Percentiles rank a stretch among this genome's conserved stretches.
Conservation (phyloP, 805 yeast species). For the Monosporozyma yasuniensis region DNA sequence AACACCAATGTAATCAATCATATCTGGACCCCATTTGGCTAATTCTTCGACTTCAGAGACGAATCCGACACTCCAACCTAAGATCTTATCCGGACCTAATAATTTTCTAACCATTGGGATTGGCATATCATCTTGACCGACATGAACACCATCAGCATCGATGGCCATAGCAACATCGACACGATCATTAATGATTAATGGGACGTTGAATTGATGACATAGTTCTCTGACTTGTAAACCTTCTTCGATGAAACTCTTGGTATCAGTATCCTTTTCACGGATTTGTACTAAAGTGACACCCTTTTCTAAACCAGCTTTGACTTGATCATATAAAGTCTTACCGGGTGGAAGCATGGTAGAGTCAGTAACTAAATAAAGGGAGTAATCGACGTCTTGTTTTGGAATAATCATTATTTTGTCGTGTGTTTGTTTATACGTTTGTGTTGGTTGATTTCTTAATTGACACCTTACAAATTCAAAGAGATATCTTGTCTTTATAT, state of each 20-base stretch:
- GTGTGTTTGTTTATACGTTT: background rate
- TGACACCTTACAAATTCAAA: too few relatives aligned
- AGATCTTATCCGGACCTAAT: constrained; percentile 63
- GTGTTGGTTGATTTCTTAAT: background rate
- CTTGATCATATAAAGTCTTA: constrained; percentile 48
- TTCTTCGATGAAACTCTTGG: constrained; percentile 53
- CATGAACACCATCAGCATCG: constrained; percentile 86
- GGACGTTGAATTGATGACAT: constrained; percentile 53
- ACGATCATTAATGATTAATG: constrained; percentile 77
- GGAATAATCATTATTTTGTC: constrained; percentile 11
- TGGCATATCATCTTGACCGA: constrained; percentile 85
- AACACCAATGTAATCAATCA: constrained; percentile 74
- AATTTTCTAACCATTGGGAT: constrained; percentile 44
- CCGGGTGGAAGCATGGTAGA: constrained; percentile 62
- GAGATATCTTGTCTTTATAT: background rate
- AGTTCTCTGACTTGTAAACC: constrained; percentile 55
- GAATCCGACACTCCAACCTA: constrained; percentile 69
- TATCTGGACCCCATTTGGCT: constrained; percentile 26
- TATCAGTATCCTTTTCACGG: constrained; percentile 67
- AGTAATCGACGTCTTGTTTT: constrained; percentile 32
- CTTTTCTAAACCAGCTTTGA: constrained; percentile 49
- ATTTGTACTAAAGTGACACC: constrained; percentile 81
- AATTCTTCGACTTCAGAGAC: constrained; percentile 40
- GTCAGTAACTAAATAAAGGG: constrained; percentile 73
- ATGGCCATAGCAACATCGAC: constrained; percentile 84